Evolutionary conservation across 1,284 basidiomycete genomes (phyloP).

Genomic region (Heterobasidion occidentale): DNA sequence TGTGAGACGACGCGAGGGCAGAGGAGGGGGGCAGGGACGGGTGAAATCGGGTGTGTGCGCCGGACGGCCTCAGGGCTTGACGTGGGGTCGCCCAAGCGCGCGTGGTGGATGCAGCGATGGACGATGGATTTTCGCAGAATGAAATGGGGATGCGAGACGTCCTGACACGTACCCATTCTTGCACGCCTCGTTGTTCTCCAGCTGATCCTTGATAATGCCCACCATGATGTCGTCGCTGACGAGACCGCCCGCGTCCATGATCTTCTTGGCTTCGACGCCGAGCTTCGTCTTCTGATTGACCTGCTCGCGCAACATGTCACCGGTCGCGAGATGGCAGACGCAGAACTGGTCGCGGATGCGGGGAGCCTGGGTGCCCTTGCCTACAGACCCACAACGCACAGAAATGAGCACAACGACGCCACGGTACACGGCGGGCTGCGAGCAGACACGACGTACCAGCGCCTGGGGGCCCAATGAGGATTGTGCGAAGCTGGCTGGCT

Average conservation of each 20-base stretch:
- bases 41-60: background rate
- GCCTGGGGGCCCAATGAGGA: constrained; percentile 94
- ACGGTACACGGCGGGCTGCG: background rate
- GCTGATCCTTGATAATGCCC: constrained; percentile 93
- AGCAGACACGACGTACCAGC: constrained; percentile 60
- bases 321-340: constrained; percentile 96
- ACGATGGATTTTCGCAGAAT: no score
- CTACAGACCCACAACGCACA: constrained; percentile 31
- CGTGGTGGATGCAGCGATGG: no score
- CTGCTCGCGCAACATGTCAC: constrained; percentile 97
- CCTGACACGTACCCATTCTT: constrained; percentile 70
- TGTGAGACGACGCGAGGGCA: background rate
- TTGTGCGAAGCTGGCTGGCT: constrained; percentile 78
- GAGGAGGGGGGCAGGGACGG: background rate
- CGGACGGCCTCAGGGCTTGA: background rate
- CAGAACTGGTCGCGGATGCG: constrained; percentile 90
- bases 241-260: constrained; percentile 94
- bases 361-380: constrained; percentile 97
- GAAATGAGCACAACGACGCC: no score
- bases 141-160: constrained; percentile 1
- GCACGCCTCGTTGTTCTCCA: constrained; percentile 90
- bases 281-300: constrained; percentile 83
- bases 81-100: no score
- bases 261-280: constrained; percentile 91
- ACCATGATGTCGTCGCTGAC: constrained; percentile 98